Evolutionary conservation across 1,284 basidiomycete genomes (phyloP).

Genomic region (Chondrostereum purpureum): DNA sequence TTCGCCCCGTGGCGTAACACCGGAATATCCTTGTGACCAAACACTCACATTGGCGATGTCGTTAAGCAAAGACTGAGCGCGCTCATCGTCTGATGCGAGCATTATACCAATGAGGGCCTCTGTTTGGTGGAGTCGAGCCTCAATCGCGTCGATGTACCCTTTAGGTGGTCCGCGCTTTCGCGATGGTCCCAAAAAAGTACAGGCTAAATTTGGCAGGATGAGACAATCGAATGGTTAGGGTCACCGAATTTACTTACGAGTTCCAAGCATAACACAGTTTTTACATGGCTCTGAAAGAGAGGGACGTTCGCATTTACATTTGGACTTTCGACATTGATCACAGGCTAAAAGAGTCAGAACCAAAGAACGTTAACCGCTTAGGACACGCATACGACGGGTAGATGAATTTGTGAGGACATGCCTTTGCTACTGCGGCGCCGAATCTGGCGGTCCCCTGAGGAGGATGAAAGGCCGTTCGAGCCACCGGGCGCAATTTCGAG

Average conservation of each 20-base stretch:
- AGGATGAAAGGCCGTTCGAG: constrained; percentile 16
- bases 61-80: constrained; percentile 52
- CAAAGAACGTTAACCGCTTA: constrained; percentile 7
- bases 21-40: constrained; percentile 1
- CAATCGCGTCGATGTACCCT: constrained; percentile 88
- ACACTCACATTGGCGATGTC: constrained; percentile 45
- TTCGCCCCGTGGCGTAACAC: too few species aligned
- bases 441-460: constrained; percentile 42
- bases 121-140: constrained; percentile 80
- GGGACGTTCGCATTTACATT: constrained; percentile 69
- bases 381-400: background rate
- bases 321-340: constrained; percentile 76
- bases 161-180: constrained; percentile 81
- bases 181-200: constrained; percentile 78
- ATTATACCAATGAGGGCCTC: constrained; percentile 79
- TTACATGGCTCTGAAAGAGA: constrained; percentile 55
- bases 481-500: constrained; percentile 27
- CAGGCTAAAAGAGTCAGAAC: constrained; percentile 41
- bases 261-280: constrained; percentile 65
- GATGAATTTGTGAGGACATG: constrained; percentile 19
- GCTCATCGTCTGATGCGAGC: constrained; percentile 57
- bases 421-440: constrained; percentile 68
- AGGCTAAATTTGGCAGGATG: constrained; percentile 36
- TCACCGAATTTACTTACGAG: constrained; percentile 38
- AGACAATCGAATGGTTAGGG: constrained; percentile 5